Evolutionary conservation across 352 stramenopile genomes (phyloP).

Genomic region (Globisporangium cylindrosporum): DNA sequence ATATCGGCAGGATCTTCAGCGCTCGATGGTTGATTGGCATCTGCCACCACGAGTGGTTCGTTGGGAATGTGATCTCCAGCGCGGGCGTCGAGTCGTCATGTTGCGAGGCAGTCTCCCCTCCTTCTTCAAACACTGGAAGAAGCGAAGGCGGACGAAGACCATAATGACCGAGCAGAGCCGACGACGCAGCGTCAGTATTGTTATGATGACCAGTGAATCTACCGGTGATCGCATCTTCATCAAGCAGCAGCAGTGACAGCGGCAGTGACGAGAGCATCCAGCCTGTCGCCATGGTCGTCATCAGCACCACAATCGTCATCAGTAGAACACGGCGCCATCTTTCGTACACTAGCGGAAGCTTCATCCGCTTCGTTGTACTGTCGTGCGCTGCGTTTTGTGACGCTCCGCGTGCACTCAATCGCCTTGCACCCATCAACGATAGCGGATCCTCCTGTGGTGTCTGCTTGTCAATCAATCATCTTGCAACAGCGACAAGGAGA

Average conservation of each 20-base stretch:
- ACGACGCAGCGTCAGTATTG: neutral
- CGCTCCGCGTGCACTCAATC: neutral
- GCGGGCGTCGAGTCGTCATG: neutral
- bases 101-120: neutral
- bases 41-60: conserved; percentile 34
- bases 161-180: neutral
- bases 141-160: neutral
- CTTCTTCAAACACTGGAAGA: neutral
- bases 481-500: neutral
- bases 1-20: conserved; percentile 20
- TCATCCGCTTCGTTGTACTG: neutral
- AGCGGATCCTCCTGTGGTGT: neutral
- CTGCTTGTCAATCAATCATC: conserved; percentile 4
- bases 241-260: neutral
- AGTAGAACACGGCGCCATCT: neutral
- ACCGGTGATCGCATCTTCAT: neutral
- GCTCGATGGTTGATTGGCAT: conserved; percentile 18
- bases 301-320: neutral
- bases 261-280: neutral
- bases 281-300: neutral
- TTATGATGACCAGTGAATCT: neutral
- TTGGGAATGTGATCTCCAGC: conserved; percentile 29
- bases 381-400: neutral
- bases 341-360: neutral
- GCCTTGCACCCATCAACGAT: conserved; percentile 1